Conservation (phyloP, 495 filamentous ascomycete species). For the Aspergillus cavernicola region DNA sequence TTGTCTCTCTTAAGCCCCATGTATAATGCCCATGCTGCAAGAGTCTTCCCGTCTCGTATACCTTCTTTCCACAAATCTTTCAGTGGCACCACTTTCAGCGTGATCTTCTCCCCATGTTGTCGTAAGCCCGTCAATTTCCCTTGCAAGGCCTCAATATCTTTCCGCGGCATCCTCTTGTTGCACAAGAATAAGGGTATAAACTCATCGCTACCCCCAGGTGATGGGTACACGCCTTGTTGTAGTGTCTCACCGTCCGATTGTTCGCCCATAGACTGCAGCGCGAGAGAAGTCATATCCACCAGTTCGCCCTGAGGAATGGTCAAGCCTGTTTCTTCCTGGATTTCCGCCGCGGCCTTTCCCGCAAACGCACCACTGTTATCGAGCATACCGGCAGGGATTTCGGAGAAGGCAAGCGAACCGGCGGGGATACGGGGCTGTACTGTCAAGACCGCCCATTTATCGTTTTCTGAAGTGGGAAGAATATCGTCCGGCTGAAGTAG, state of each 20-base stretch:
- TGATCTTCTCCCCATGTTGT: conserved; percentile 80
- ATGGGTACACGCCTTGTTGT: conserved; percentile 67
- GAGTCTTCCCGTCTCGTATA: conserved; percentile 71
- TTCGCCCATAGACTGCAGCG: conserved; percentile 30
- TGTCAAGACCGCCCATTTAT: conserved; percentile 72
- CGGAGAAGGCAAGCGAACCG: conserved; percentile 68
- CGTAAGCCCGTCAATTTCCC: conserved; percentile 76
- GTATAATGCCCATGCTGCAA: conserved; percentile 75
- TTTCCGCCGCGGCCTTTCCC: conserved; percentile 77
- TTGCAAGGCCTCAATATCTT: conserved; percentile 62
- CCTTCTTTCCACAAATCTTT: conserved; percentile 74
- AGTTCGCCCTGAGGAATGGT: conserved; percentile 54
- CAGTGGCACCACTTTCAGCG: conserved; percentile 66
- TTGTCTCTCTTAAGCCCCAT: conserved; percentile 64
- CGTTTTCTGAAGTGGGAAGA: conserved; percentile 26
- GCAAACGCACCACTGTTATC: conserved; percentile 72
- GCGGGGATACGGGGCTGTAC: conserved; percentile 81
- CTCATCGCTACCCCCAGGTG: conserved; percentile 80
- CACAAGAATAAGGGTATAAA: conserved; percentile 75
- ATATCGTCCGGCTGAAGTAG: conserved; percentile 71
- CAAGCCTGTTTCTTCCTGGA: conserved; percentile 74
- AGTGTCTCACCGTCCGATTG: conserved; percentile 41
- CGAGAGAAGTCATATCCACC: conserved; percentile 65
- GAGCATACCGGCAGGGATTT: conserved; percentile 88
- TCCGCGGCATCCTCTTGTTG: conserved; percentile 61